Conservation (phyloP, 2,329 filamentous ascomycete genomes). For the Talaromyces marneffei region DNA sequence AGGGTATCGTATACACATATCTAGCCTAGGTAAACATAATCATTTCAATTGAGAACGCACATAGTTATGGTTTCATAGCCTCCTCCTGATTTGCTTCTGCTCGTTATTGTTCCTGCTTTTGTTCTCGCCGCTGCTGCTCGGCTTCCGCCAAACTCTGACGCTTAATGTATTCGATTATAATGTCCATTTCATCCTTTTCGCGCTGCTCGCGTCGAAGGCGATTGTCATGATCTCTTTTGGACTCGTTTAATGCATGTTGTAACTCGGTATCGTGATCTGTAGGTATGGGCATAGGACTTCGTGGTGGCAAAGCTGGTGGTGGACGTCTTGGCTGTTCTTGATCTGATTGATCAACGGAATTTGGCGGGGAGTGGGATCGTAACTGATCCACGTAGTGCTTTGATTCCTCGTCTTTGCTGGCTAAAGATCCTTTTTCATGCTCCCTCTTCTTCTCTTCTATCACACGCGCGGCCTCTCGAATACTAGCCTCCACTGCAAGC, state of each 20-base stretch:
- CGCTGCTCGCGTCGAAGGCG: slow-evolving; percentile 46
- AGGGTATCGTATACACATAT: background rate
- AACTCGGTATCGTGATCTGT: slow-evolving; percentile 26
- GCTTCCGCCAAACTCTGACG: slow-evolving; percentile 57
- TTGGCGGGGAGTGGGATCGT: background rate
- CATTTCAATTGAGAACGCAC: background rate
- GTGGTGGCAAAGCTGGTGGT: slow-evolving; percentile 9
- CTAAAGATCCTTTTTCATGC: background rate
- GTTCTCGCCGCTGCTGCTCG: slow-evolving; percentile 1
- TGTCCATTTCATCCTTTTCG: slow-evolving; percentile 60
- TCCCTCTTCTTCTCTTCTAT: slow-evolving; percentile 16
- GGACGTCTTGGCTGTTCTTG: background rate
- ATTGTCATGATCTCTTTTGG: slow-evolving; percentile 27
- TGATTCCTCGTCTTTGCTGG: background rate
- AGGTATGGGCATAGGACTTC: background rate
- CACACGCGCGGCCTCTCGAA: slow-evolving; percentile 38
- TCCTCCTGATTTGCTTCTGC: background rate
- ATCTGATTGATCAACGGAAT: background rate
- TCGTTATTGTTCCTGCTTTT: background rate
- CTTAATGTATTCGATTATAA: slow-evolving; percentile 70
- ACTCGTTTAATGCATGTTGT: slow-evolving; percentile 24
- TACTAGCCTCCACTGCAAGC: slow-evolving; percentile 47
- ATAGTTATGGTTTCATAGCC: background rate
- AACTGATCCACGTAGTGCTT: background rate
- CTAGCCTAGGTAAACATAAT: background rate